phyloP scores from a whole-genome alignment of 1,139 yeast species.

The Blastobotrys buckinghamii region DNA sequence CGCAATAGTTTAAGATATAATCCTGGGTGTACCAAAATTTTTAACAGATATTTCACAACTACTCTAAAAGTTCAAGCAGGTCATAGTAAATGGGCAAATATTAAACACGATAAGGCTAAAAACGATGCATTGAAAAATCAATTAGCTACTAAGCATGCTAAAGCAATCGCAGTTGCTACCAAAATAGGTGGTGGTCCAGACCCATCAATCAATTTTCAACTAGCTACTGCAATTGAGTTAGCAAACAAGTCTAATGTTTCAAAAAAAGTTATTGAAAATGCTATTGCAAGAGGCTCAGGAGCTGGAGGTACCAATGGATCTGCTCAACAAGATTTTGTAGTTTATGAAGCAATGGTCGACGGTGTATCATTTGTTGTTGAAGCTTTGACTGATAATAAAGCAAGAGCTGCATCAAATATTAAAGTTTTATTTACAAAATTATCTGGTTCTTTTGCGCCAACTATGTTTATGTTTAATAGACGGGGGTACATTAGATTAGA shows the following conservation, averaged over 20 bases:
- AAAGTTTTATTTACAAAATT: slow-evolving; percentile 69
- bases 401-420: slow-evolving; percentile 70
- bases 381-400: slow-evolving; percentile 83
- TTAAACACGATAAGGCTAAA: slow-evolving; percentile 89
- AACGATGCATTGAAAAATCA: slow-evolving; percentile 77
- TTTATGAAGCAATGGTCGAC: slow-evolving; percentile 92
- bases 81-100: slow-evolving; percentile 94
- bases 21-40: not conserved
- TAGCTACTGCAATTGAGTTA: slow-evolving; percentile 68
- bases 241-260: slow-evolving; percentile 77
- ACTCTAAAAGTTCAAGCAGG: slow-evolving; percentile 37
- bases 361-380: slow-evolving; percentile 81
- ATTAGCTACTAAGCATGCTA: slow-evolving; percentile 65
- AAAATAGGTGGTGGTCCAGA: slow-evolving; percentile 50
- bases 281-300: slow-evolving; percentile 80
- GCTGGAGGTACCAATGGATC: slow-evolving; percentile 35
- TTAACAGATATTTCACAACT: not conserved
- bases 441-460: slow-evolving; percentile 70
- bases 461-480: slow-evolving; percentile 67
- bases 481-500: slow-evolving; percentile 59
- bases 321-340: slow-evolving; percentile 42
- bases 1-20: not conserved
- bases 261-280: slow-evolving; percentile 79
- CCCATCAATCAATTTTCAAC: slow-evolving; percentile 56
- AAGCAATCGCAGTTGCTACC: slow-evolving; percentile 59